Conservation (phyloP, 257 asterid species). For the Petrea volubilis region DNA sequence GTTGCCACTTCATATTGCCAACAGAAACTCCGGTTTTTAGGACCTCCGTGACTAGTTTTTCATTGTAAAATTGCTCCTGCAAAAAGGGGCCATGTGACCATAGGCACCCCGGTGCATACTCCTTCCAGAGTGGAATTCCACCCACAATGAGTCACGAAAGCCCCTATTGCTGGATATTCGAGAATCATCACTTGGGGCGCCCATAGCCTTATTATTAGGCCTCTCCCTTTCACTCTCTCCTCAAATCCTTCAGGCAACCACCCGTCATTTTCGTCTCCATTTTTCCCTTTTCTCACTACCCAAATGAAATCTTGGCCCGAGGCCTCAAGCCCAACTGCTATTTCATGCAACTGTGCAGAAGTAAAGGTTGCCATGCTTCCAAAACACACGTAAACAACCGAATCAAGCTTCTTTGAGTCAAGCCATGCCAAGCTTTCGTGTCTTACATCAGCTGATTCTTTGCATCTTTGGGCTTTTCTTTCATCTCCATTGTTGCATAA, state of each 20-base stretch:
- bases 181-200: slow-evolving; percentile 44
- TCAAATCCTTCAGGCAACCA: not conserved
- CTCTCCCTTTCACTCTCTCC: not conserved
- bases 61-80: slow-evolving; percentile 57
- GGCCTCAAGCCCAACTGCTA: slow-evolving; percentile 46
- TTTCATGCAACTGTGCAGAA: slow-evolving; percentile 46
- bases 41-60: slow-evolving; percentile 42
- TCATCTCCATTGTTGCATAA: not conserved
- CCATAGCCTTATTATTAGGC: not conserved
- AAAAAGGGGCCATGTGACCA: slow-evolving; percentile 58
- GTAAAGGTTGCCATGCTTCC: slow-evolving; percentile 42
- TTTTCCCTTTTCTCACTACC: not conserved
- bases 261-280: not conserved
- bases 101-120: slow-evolving; percentile 41
- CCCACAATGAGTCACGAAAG: slow-evolving; percentile 57
- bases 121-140: slow-evolving; percentile 30
- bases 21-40: slow-evolving; percentile 43
- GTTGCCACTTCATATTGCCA: slow-evolving; percentile 33
- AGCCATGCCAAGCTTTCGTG: slow-evolving; percentile 49
- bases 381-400: slow-evolving; percentile 34
- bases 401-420: slow-evolving; percentile 24
- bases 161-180: slow-evolving; percentile 35
- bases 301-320: slow-evolving; percentile 30
- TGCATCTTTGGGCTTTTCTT: slow-evolving; percentile 33
- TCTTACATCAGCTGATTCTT: slow-evolving; percentile 33